These are phyloP conservation scores for Hymenoscyphus fructigenus DNA, from an alignment of 2,329 filamentous ascomycete species.

Conservation along the genomic window DNA sequence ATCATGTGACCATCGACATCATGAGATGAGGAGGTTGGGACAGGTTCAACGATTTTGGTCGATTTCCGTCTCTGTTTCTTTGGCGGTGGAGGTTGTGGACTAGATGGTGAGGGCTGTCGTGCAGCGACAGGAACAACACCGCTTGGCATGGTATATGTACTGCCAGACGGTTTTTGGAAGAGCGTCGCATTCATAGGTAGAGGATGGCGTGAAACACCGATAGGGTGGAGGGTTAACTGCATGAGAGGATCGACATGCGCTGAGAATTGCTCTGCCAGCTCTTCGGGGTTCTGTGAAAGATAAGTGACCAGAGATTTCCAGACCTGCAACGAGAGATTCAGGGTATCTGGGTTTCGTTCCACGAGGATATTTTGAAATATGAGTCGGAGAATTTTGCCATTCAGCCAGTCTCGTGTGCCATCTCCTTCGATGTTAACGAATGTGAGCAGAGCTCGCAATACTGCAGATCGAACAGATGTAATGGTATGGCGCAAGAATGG, in stretches of 20 bases:
- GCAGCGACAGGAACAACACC: slow-evolving; percentile 44
- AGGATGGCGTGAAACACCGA: slow-evolving; percentile 86
- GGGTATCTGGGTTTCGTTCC: slow-evolving; percentile 80
- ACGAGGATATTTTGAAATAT: slow-evolving; percentile 95
- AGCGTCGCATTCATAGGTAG: slow-evolving; percentile 87
- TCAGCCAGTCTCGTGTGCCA: slow-evolving; percentile 84
- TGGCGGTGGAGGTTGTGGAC: slow-evolving; percentile 58
- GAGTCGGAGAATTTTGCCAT: slow-evolving; percentile 81
- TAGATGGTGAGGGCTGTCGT: slow-evolving; percentile 42
- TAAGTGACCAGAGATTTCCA: slow-evolving; percentile 77
- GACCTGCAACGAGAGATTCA: slow-evolving; percentile 80
- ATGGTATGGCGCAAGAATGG: slow-evolving; percentile 97
- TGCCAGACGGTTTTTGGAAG: slow-evolving; percentile 91
- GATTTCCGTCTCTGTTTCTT: slow-evolving; percentile 79
- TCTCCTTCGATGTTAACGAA: slow-evolving; percentile 85
- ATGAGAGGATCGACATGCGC: slow-evolving; percentile 78
- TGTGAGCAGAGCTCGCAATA: slow-evolving; percentile 87
- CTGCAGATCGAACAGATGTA: slow-evolving; percentile 88
- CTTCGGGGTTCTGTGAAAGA: slow-evolving; percentile 59
- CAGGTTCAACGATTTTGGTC: slow-evolving; percentile 73
- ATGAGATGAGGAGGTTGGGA: slow-evolving; percentile 68
- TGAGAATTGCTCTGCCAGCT: slow-evolving; percentile 71
- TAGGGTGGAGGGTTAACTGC: slow-evolving; percentile 81
- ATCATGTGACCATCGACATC: slow-evolving; percentile 99
- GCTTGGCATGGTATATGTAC: slow-evolving; percentile 65